Evolutionary conservation across 2,329 filamentous ascomycete species (phyloP).

Genomic region (Piedraia hortae): DNA sequence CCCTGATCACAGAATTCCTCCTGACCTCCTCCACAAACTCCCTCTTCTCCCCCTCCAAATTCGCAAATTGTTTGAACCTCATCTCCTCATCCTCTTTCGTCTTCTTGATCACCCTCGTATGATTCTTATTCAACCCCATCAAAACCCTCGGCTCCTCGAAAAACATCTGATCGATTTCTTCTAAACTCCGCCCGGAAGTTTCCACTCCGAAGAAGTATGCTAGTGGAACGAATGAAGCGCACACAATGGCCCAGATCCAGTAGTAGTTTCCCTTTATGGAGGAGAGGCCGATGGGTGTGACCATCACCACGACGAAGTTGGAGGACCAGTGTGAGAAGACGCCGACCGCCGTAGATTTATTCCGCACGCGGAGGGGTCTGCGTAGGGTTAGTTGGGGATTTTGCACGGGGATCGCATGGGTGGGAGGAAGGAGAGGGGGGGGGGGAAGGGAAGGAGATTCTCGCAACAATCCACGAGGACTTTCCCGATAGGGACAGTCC

Average conservation of each 20-base stretch:
- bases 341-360: constrained; percentile 21
- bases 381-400: no score
- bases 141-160: constrained; percentile 9
- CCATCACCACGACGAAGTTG: constrained; percentile 8
- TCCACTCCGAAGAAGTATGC: constrained; percentile 15
- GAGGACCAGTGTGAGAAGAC: constrained; percentile 24
- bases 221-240: constrained; percentile 21
- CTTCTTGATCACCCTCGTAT: constrained; percentile 4
- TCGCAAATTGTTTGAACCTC: not conserved
- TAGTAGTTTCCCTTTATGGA: constrained; percentile 22
- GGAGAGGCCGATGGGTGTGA: constrained; percentile 7
- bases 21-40: no score
- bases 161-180: constrained; percentile 10
- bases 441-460: no score
- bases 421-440: no score
- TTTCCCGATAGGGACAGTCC: no score
- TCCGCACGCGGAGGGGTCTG: constrained; percentile 21
- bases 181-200: constrained; percentile 7
- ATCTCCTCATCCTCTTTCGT: constrained; percentile 4
- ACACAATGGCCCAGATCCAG: constrained; percentile 27
- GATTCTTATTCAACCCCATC: constrained; percentile 12
- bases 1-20: no score
- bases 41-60: no score
- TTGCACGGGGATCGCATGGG: no score
- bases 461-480: no score